phyloP scores from a whole-genome alignment of 306 rosid species.

The Ceratonia siliqua region DNA sequence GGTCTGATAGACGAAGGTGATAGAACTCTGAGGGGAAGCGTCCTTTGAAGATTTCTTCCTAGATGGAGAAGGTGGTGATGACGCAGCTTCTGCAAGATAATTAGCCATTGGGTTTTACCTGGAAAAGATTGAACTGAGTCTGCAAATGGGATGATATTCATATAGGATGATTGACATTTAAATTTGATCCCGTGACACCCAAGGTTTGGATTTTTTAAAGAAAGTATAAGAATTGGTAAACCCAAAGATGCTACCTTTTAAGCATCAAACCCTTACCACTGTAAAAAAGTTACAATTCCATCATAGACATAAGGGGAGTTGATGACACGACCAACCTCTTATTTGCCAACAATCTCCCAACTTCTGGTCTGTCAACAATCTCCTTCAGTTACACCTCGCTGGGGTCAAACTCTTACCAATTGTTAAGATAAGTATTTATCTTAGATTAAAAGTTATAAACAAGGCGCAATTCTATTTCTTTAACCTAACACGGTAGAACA shows the following conservation, averaged over 20 bases:
- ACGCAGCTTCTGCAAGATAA: constrained; percentile 30
- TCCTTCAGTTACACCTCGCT: no score
- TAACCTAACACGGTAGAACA: no score
- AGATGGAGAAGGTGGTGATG: constrained; percentile 31
- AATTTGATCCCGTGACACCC: constrained; percentile 23
- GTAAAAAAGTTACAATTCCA: no score
- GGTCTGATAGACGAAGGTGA: constrained; percentile 48
- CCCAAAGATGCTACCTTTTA: constrained; percentile 20
- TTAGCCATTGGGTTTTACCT: constrained; percentile 36
- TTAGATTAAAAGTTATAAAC: no score
- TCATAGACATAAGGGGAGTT: no score
- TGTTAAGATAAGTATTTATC: no score
- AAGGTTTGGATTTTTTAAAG: constrained; percentile 7
- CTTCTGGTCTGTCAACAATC: no score
- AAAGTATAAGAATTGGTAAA: constrained; percentile 8
- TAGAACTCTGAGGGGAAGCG: constrained; percentile 26
- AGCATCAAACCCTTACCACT: no score
- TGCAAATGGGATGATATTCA: constrained; percentile 24
- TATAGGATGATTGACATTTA: constrained; percentile 22
- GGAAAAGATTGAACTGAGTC: not conserved
- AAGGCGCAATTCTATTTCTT: no score
- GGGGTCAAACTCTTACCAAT: no score
- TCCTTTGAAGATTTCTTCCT: constrained; percentile 18
- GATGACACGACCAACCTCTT: no score
- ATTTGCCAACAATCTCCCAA: no score